Conservation (phyloP, 2,329 filamentous ascomycete genomes). For the Apiospora aurea region DNA sequence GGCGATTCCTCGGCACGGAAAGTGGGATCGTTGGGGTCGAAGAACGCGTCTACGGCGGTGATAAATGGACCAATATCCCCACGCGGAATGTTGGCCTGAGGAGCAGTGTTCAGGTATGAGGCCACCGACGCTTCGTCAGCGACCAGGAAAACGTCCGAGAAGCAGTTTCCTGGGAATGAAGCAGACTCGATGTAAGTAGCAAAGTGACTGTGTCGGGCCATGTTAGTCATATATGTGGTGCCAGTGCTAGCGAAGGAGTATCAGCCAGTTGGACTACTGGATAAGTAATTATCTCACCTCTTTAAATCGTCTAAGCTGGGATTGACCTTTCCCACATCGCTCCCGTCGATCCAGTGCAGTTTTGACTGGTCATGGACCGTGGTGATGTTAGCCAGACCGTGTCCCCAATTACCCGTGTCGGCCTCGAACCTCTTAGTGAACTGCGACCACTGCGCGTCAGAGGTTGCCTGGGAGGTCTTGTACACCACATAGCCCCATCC, state of each 20-base stretch:
- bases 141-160: constrained; percentile 26
- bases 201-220: constrained; percentile 11
- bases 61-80: constrained; percentile 36
- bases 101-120: constrained; percentile 29
- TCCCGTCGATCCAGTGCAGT: constrained; percentile 26
- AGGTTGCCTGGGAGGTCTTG: constrained; percentile 32
- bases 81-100: constrained; percentile 26
- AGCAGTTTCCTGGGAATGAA: neutral
- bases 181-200: constrained; percentile 8
- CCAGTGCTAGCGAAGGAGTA: neutral
- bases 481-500: constrained; percentile 38
- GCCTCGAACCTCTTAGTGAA: constrained; percentile 38
- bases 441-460: constrained; percentile 34
- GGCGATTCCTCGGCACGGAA: constrained; percentile 33
- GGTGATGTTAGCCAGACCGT: constrained; percentile 23
- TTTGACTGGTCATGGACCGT: constrained; percentile 21
- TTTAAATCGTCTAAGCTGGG: constrained; percentile 20
- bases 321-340: neutral
- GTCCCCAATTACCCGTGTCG: constrained; percentile 38
- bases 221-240: neutral
- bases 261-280: neutral
- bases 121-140: constrained; percentile 27
- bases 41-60: constrained; percentile 35
- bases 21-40: constrained; percentile 29
- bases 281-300: constrained; percentile 25